Conservation (phyloP, 192 early-diverging fungal species). For the Backusella morwellensis region DNA sequence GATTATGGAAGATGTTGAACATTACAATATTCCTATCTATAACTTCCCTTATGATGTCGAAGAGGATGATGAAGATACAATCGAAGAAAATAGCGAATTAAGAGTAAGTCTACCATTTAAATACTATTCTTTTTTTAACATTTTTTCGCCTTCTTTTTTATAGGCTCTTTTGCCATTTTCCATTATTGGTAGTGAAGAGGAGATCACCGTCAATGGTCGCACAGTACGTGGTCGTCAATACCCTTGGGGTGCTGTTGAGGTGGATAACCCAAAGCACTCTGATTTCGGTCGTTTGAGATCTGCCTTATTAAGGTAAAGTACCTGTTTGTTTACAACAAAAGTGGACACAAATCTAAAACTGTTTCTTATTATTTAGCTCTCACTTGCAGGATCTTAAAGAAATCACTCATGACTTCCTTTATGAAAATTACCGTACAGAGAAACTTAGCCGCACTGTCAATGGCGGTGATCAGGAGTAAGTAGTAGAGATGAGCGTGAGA, state of each 20-base stretch:
- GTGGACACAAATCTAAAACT: not conserved
- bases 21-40: slow-evolving; percentile 96
- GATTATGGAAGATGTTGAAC: slow-evolving; percentile 96
- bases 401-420: slow-evolving; percentile 93
- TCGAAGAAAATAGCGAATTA: slow-evolving; percentile 97
- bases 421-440: slow-evolving; percentile 93
- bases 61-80: slow-evolving; percentile 97
- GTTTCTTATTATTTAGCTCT: slow-evolving; percentile 57
- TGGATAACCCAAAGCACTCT: slow-evolving; percentile 97
- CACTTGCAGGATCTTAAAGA: slow-evolving; percentile 98
- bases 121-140: not conserved
- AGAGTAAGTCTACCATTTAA: slow-evolving; percentile 33
- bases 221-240: slow-evolving; percentile 90
- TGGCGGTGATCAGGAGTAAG: slow-evolving; percentile 45
- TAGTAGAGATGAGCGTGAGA: not conserved
- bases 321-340: not conserved
- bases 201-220: slow-evolving; percentile 80
- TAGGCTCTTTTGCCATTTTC: slow-evolving; percentile 87
- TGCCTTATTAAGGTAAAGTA: slow-evolving; percentile 68
- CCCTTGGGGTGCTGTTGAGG: slow-evolving; percentile 96
- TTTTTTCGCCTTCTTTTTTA: not conserved
- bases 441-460: slow-evolving; percentile 66
- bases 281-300: slow-evolving; percentile 95
- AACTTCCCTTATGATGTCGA: slow-evolving; percentile 94
- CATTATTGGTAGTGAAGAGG: slow-evolving; percentile 93